Evolutionary conservation across 805 yeast species (phyloP), one percentile per base, ranked within the genome.

Genomic region (Yarrowia sp.): DNA sequence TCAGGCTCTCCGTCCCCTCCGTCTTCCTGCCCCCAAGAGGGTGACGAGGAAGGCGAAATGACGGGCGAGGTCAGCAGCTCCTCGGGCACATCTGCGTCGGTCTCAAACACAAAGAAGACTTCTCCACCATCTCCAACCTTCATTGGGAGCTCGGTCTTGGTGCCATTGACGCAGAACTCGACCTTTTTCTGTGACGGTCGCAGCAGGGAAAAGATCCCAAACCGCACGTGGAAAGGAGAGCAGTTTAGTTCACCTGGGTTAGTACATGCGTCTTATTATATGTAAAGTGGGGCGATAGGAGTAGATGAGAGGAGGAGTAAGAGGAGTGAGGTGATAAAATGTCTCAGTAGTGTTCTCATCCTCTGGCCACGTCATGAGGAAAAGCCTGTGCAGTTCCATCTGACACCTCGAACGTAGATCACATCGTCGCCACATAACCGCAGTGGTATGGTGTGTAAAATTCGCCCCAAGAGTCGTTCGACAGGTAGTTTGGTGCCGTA

Each of bases 111-210:
- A 75, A 95, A 95, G 76, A 92, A 92, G 0, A 98, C 99, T 77
- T 95, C 99, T 14, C 99, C 99, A 9, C 96, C 97, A 70, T 95
- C 99, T 15, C 97, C 97, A 53, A 95, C 80, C 77, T 95, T 95
- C 98, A 95, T 95, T 9, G 97, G 97, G 58, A 94, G 80, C 72
- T 91, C 88, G 0, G 96, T 89, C 55, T 86, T 82, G 69, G 84
- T 84, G 43, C 89, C 98, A 78, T 95, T 95, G 46, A 95, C 96
- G 49, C 86, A 84, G 71, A 95, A 88, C 68, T 90, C 96, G 66
- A 94, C 96, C 70, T 74, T 42, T 12, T 94, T 95, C 77, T 95
- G 97, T 19, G 96, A 90, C 14, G 99, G 99, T 74, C 96, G 86
- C 69, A 95, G 81, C 71, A 95, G 83, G 73, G 93, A 96, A 78